Percentiles rank a stretch among this genome's conserved stretches.
These are phyloP conservation scores for Eucalyptus cladocalyx DNA, from an alignment of 345 rosid genomes.

Conservation along the genomic window DNA sequence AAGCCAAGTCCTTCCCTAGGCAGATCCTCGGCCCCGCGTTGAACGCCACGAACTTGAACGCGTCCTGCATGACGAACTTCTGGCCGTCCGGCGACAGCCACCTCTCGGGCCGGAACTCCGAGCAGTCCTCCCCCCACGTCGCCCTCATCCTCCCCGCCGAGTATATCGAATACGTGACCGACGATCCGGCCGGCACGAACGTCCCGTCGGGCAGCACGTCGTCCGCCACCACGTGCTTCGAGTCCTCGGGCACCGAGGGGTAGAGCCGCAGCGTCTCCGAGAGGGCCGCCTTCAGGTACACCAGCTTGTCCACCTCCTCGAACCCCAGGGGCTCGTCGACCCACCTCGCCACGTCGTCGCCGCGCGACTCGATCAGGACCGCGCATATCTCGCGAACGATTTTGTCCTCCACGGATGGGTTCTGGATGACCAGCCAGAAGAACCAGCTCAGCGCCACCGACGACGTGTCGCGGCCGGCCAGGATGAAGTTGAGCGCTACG, in stretches of 20 bases:
- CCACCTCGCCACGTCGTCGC: slow-evolving; percentile 49
- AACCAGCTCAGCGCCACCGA: slow-evolving; percentile 92
- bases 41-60: slow-evolving; percentile 79
- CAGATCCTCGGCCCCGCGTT: slow-evolving; percentile 94
- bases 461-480: slow-evolving; percentile 98
- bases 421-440: slow-evolving; percentile 62
- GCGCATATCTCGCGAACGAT: slow-evolving; percentile 54
- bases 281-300: slow-evolving; percentile 77
- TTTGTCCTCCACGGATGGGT: slow-evolving; percentile 57
- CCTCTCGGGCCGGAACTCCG: slow-evolving; percentile 77
- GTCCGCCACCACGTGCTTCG: slow-evolving; percentile 65
- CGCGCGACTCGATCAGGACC: slow-evolving; percentile 62
- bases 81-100: slow-evolving; percentile 62
- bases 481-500: slow-evolving; percentile 89
- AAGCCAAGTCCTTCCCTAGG: slow-evolving; percentile 77
- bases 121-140: slow-evolving; percentile 86
- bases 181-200: slow-evolving; percentile 80
- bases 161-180: slow-evolving; percentile 83
- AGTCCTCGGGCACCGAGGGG: slow-evolving; percentile 92
- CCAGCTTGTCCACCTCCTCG: slow-evolving; percentile 64
- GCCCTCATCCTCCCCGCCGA: slow-evolving; percentile 84
- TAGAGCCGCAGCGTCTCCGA: slow-evolving; percentile 82
- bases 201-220: slow-evolving; percentile 91
- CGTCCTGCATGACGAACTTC: slow-evolving; percentile 45
- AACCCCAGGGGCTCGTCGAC: slow-evolving; percentile 51